Base-by-base conservation (phyloP, 2,329 filamentous ascomycete species). In the Trichoderma sp. region DNA sequence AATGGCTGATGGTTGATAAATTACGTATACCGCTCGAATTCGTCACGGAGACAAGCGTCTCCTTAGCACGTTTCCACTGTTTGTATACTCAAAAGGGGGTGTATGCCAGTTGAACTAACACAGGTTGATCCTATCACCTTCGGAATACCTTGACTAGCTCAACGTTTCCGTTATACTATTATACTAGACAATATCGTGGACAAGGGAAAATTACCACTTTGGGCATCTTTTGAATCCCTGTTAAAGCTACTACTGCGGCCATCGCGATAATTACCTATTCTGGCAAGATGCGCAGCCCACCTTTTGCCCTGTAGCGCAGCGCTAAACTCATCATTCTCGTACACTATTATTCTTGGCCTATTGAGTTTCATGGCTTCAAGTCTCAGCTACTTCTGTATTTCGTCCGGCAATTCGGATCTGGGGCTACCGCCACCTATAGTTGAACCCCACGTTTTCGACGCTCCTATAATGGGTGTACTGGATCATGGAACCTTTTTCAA, bases 231-330 rank as follows among this genome's bases (percentile, higher is more conserved):
- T 21, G 43, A 26, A 54, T 32, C 49, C 26, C 10, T 46, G 58
- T 18, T 28, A 6, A 7, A 11, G n/a, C n/a, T n/a, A 11, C 34
- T 65, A 30, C 37, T 65, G 61, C 61, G 32, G 28, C 43, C 32
- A 46, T 65, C 61, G 61, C 26, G 51, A 56, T 65, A 65, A 56
- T 65, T 65, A 46, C 61, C 61, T 55, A 39, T 43, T 65, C 43
- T 13, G 61, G 61, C 18, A 65, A 65, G n/a, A 24, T 16, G 34
- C 51, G 34, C 51, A 32, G 21, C 4, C 24, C 26, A 51, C 18
- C 11, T 21, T 43, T 24, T 63, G 28, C 59, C 14, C 60, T 18
- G 59, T 24, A 11, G 24, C 28, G 24, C 14, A 26, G 30, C 16
- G 16, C 54, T 58, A 21, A 21, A 30, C 5, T n/a, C n/a, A 24